Evolutionary conservation across 352 stramenopile genomes (phyloP).

Genomic region (Globisporangium abappressorium): DNA sequence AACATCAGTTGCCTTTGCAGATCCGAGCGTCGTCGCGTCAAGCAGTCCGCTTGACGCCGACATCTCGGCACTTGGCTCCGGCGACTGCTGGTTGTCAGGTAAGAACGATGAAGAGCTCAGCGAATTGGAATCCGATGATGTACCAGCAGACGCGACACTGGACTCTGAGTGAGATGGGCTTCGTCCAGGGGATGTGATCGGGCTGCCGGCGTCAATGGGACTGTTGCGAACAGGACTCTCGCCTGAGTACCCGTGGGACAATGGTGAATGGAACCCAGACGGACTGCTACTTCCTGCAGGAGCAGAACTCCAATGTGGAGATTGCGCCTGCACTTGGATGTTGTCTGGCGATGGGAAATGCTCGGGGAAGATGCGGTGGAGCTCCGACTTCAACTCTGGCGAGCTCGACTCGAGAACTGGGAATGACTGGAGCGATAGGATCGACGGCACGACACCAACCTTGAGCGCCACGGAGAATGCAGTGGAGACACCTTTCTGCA

Average conservation of each 20-base stretch:
- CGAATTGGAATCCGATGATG: conserved; percentile 61
- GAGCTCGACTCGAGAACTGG: conserved; percentile 63
- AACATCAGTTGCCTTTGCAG: conserved; percentile 34
- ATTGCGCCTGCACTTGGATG: conserved; percentile 33
- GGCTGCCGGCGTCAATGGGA: conserved; percentile 45
- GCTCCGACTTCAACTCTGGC: conserved; percentile 62
- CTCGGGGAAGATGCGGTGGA: conserved; percentile 82
- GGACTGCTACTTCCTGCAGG: conserved; percentile 36
- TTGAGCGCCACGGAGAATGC: conserved; percentile 75
- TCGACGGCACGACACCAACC: conserved; percentile 66
- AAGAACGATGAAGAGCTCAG: conserved; percentile 80
- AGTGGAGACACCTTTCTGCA: conserved; percentile 82
- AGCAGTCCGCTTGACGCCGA: conserved; percentile 23
- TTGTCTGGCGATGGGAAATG: conserved; percentile 69
- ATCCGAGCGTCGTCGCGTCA: conserved; percentile 16
- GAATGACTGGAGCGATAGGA: conserved; percentile 74
- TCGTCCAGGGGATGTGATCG: conserved; percentile 49
- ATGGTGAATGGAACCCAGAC: conserved; percentile 33
- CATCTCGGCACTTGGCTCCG: conserved; percentile 32
- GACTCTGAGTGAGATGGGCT: conserved; percentile 73
- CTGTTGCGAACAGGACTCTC: conserved; percentile 54
- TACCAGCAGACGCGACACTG: conserved; percentile 38
- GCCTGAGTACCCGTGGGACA: conserved; percentile 30
- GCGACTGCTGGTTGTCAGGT: conserved; percentile 52
- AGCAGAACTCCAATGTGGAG: conserved; percentile 21